Conservation (phyloP, 805 yeast species). For the Priceomyces carsonii region DNA sequence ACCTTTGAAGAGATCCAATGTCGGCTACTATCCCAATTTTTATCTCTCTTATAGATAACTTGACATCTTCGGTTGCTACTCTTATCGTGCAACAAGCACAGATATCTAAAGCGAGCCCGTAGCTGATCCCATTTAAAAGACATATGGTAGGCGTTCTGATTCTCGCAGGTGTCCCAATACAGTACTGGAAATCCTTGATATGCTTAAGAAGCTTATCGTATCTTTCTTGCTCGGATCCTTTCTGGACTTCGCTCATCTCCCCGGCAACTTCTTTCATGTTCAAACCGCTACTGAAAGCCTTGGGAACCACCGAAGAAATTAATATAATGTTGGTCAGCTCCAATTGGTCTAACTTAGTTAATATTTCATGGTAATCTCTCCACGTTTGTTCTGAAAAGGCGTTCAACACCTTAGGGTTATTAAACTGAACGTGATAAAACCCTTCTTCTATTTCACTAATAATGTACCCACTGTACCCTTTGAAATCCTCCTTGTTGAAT, state of each 20-base stretch:
- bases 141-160: conserved; percentile 64
- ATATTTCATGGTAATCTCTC: conserved; percentile 53
- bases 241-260: conserved; percentile 6
- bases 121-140: conserved; percentile 61
- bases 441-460: conserved; percentile 46
- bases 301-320: conserved; percentile 56
- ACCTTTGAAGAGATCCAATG: conserved; percentile 72
- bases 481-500: conserved; percentile 19
- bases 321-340: conserved; percentile 50
- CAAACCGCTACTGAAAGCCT: conserved; percentile 65
- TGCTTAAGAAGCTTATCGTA: conserved; percentile 28
- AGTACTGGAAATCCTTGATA: conserved; percentile 59
- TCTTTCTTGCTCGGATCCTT: conserved; percentile 16
- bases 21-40: conserved; percentile 77
- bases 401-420: conserved; percentile 60
- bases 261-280: conserved; percentile 46
- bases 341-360: conserved; percentile 45
- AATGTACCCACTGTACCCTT: conserved; percentile 29
- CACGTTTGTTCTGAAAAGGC: conserved; percentile 59
- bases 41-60: conserved; percentile 65
- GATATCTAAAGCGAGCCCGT: conserved; percentile 72
- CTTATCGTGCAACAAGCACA: conserved; percentile 60
- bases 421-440: conserved; percentile 58
- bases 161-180: conserved; percentile 49
- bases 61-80: conserved; percentile 51